Conservation (phyloP, 345 rosid genomes). For the Barbarea vulgaris region DNA sequence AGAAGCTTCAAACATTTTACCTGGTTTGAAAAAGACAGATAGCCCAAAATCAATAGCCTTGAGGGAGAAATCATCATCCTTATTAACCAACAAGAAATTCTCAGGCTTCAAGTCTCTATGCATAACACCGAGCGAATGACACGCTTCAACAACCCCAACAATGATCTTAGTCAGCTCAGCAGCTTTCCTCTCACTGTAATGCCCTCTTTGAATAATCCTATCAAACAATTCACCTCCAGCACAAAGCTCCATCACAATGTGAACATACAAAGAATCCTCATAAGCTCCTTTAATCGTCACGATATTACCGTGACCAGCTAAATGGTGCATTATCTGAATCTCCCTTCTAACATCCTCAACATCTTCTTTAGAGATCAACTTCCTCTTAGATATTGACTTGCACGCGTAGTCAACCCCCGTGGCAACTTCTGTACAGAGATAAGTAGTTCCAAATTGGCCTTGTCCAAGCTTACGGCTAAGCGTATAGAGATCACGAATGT, state of each 20-base stretch:
- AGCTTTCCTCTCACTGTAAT: slow-evolving; percentile 92
- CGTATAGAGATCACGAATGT: slow-evolving; percentile 74
- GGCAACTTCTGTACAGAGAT: slow-evolving; percentile 67
- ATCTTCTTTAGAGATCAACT: slow-evolving; percentile 91
- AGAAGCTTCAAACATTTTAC: slow-evolving; percentile 42
- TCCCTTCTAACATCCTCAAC: slow-evolving; percentile 96
- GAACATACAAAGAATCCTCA: slow-evolving; percentile 81
- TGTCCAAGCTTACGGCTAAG: slow-evolving; percentile 92
- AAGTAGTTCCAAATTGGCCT: slow-evolving; percentile 97
- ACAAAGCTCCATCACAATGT: slow-evolving; percentile 98
- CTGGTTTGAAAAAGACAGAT: slow-evolving; percentile 96
- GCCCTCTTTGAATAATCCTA: slow-evolving; percentile 97
- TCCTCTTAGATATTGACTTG: slow-evolving; percentile 95
- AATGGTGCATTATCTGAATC: slow-evolving; percentile 99
- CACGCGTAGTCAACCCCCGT: slow-evolving; percentile 80
- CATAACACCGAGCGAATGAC: slow-evolving; percentile 98
- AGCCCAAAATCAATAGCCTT: slow-evolving; percentile 99
- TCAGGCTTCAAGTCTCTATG: slow-evolving; percentile 99
- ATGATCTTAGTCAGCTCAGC: slow-evolving; percentile 94
- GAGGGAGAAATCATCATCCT: slow-evolving; percentile 96
- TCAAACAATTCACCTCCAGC: slow-evolving; percentile 96
- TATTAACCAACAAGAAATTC: slow-evolving; percentile 97
- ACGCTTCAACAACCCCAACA: slow-evolving; percentile 95
- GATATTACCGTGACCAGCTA: slow-evolving; percentile 89
- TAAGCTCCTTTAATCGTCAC: slow-evolving; percentile 96